Evolutionary conservation across 176 grass and related monocot genomes (phyloP).

Genomic region (Echinochloa phyllopogon): DNA sequence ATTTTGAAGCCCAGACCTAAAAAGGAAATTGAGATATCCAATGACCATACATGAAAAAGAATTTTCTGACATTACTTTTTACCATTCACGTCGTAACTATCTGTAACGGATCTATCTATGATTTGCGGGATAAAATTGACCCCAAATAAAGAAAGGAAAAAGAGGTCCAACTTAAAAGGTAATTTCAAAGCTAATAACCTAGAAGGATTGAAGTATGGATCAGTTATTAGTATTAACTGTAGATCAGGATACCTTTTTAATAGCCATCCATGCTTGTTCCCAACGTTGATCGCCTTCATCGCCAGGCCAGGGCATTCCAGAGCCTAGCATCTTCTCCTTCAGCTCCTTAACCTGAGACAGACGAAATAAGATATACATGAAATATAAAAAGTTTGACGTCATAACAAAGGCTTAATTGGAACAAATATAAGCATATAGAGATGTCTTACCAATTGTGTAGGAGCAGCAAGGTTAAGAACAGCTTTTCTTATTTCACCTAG

Average conservation of each 20-base stretch:
- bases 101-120: slow-evolving; percentile 8
- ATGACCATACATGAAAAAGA: slow-evolving; percentile 1
- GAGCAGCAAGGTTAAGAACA: slow-evolving; percentile 70
- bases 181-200: not conserved
- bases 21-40: slow-evolving; percentile 20
- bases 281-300: slow-evolving; percentile 85
- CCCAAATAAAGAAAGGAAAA: slow-evolving; percentile 14
- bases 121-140: slow-evolving; percentile 19
- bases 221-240: slow-evolving; percentile 20
- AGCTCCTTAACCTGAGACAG: slow-evolving; percentile 79
- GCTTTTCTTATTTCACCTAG: slow-evolving; percentile 73
- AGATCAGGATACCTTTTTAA: slow-evolving; percentile 74
- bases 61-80: slow-evolving; percentile 24
- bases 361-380: slow-evolving; percentile 30
- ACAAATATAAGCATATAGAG: slow-evolving; percentile 11
- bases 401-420: slow-evolving; percentile 33
- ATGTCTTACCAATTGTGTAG: slow-evolving; percentile 71
- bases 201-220: not conserved
- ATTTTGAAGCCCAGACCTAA: slow-evolving; percentile 98
- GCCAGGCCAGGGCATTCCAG: slow-evolving; percentile 96
- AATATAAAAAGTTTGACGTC: slow-evolving; percentile 3
- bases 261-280: slow-evolving; percentile 93
- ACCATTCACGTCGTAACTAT: slow-evolving; percentile 15
- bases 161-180: slow-evolving; percentile 9
- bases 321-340: slow-evolving; percentile 79